Evolutionary conservation across 202 grass and related monocot species (phyloP).

Genomic region (Brachypodium distachyon): DNA sequence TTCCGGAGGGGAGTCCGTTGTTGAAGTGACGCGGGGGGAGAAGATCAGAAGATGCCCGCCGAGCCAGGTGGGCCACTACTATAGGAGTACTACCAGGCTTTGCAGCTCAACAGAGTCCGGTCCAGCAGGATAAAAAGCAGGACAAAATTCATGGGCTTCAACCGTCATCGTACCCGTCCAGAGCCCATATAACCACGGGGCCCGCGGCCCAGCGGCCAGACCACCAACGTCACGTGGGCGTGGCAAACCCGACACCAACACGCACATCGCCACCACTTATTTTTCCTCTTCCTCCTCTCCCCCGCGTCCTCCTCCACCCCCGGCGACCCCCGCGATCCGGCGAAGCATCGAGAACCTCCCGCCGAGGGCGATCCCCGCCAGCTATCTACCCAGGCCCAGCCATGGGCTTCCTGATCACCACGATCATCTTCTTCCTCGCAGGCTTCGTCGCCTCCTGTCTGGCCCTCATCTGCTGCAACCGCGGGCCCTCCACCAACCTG

Average conservation of each 20-base stretch:
- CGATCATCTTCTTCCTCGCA: conserved; percentile 69
- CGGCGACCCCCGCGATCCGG: conserved; percentile 5
- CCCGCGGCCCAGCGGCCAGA: too few species aligned
- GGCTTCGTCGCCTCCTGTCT: conserved; percentile 62
- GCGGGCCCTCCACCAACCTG: conserved; percentile 95
- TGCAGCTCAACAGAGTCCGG: too few species aligned
- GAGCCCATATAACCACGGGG: too few species aligned
- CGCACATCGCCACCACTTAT: not conserved
- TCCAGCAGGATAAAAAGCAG: too few species aligned
- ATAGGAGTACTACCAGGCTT: too few species aligned
- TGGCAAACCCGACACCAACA: not conserved
- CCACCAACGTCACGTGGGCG: too few species aligned
- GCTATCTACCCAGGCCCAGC: conserved; percentile 12
- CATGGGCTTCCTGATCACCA: conserved; percentile 71
- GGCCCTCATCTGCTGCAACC: conserved; percentile 83
- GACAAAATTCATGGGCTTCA: too few species aligned
- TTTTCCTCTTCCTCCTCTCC: not conserved
- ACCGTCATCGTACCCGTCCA: too few species aligned
- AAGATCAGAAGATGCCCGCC: too few species aligned
- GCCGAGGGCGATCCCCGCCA: not conserved
- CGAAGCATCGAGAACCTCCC: not conserved
- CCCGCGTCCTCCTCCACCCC: not conserved
- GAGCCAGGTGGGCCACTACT: too few species aligned
- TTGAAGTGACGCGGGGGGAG: too few species aligned
- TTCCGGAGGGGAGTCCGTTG: too few species aligned